These are phyloP conservation scores for Suhomyces bolitotheri DNA, from an alignment of 1,139 yeast species.

Conservation along the genomic window DNA sequence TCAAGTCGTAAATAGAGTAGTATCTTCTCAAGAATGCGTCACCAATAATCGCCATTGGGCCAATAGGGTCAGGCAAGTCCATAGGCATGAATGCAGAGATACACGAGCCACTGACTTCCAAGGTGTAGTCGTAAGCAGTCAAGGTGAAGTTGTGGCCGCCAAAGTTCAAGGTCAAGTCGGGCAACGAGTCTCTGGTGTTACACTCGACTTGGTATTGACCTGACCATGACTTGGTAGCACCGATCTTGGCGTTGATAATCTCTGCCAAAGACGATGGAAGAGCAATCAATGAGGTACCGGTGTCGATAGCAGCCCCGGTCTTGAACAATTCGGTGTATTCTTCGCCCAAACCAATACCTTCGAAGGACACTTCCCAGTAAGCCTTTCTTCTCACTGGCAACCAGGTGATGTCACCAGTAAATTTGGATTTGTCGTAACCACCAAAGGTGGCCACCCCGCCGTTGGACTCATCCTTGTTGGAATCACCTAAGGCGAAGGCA, in stretches of 20 bases:
- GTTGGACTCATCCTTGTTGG: conserved; percentile 54
- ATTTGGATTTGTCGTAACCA: conserved; percentile 78
- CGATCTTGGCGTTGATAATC: conserved; percentile 89
- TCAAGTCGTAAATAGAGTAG: conserved; percentile 90
- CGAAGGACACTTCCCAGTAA: conserved; percentile 96
- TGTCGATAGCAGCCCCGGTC: conserved; percentile 97
- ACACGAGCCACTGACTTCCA: conserved; percentile 93
- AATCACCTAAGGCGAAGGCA: conserved; percentile 87
- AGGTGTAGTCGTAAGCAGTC: conserved; percentile 83
- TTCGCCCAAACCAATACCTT: conserved; percentile 86
- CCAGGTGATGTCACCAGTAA: conserved; percentile 83
- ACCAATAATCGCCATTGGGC: conserved; percentile 93
- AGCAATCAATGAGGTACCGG: conserved; percentile 95
- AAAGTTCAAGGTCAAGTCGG: conserved; percentile 87
- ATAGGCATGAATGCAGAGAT: conserved; percentile 94
- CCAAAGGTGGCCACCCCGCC: conserved; percentile 96
- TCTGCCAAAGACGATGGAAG: conserved; percentile 95
- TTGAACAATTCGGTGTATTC: conserved; percentile 79
- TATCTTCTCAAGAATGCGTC: conserved; percentile 95
- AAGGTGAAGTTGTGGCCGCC: conserved; percentile 90
- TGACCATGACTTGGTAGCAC: conserved; percentile 95
- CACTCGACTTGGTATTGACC: conserved; percentile 96
- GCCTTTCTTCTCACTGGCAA: conserved; percentile 99
- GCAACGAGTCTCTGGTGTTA: conserved; percentile 74
- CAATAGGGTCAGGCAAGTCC: conserved; percentile 97